These are phyloP conservation scores for Xylariomycetidae sp. DNA, from an alignment of 2,329 filamentous ascomycete genomes.

Conservation along the genomic window DNA sequence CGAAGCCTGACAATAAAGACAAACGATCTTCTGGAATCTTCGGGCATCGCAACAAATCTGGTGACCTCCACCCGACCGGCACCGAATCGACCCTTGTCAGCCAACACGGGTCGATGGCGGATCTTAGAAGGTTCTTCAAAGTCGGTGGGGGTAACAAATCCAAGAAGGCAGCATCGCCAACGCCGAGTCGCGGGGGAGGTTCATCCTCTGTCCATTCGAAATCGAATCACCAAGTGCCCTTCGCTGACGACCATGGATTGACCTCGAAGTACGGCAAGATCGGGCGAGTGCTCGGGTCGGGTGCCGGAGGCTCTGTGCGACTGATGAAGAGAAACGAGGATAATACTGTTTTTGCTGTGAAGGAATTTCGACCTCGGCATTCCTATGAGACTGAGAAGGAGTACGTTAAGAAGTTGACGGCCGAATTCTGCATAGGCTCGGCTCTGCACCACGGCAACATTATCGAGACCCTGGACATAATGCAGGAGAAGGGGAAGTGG, in stretches of 20 bases:
- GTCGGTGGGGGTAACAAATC: constrained; percentile 66
- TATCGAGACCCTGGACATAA: constrained; percentile 94
- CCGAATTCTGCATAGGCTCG: constrained; percentile 96
- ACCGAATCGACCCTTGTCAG: constrained; percentile 45
- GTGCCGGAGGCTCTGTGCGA: constrained; percentile 89
- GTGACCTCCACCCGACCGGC: constrained; percentile 42
- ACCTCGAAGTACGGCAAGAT: constrained; percentile 93
- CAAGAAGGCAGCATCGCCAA: constrained; percentile 63
- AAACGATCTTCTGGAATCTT: constrained; percentile 48
- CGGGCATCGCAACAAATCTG: constrained; percentile 30
- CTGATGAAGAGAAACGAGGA: constrained; percentile 92
- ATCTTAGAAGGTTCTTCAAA: constrained; percentile 95
- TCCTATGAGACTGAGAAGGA: constrained; percentile 91
- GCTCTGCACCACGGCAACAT: constrained; percentile 97
- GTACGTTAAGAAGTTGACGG: constrained; percentile 96
- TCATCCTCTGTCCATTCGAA: constrained; percentile 43
- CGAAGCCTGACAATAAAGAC: constrained; percentile 40
- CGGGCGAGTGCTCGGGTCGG: constrained; percentile 87
- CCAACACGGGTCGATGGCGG: constrained; percentile 80
- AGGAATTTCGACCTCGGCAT: constrained; percentile 90
- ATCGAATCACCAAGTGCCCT: constrained; percentile 66
- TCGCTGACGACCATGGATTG: constrained; percentile 89
- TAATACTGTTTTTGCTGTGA: constrained; percentile 91
- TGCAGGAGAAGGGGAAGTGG: constrained; percentile 91
- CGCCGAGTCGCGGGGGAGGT: constrained; percentile 47